A percentile compares a stretch with the other conserved stretches of the same genome.
These are phyloP conservation scores for Daedaleopsis sinensis DNA, from an alignment of 768 basidiomycete genomes.

Conservation along the genomic window DNA sequence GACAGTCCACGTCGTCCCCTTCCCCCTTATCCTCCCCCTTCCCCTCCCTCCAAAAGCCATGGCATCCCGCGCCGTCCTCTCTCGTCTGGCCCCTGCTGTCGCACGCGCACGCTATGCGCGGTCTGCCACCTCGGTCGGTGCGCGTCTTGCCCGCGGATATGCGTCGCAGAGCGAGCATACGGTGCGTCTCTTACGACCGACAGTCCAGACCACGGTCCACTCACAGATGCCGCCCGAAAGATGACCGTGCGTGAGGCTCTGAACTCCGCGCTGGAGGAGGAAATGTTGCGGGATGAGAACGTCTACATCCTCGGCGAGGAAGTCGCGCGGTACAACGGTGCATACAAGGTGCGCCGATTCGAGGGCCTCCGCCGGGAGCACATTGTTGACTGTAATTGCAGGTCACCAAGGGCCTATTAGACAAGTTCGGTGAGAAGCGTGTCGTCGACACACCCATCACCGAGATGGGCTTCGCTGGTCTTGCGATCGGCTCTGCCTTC, in stretches of 20 bases:
- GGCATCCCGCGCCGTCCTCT: conserved; percentile 64
- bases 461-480: conserved; percentile 98
- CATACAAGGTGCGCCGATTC: conserved; percentile 73
- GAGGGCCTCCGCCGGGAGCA: neutral
- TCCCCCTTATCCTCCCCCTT: conserved; percentile 30
- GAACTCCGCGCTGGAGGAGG: conserved; percentile 98
- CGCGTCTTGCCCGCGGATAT: conserved; percentile 59
- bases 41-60: conserved; percentile 42
- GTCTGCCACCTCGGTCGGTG: conserved; percentile 33
- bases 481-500: conserved; percentile 93
- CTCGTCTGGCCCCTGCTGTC: conserved; percentile 60
- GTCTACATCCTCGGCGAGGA: conserved; percentile 98
- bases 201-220: conserved; percentile 16
- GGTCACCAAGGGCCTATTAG: conserved; percentile 98
- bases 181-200: conserved; percentile 38
- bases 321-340: conserved; percentile 97
- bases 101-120: conserved; percentile 45
- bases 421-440: conserved; percentile 99
- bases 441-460: conserved; percentile 98
- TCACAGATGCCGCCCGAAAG: conserved; percentile 40
- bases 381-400: conserved; percentile 31
- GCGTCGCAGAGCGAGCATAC: conserved; percentile 59
- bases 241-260: conserved; percentile 99
- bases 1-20: conserved; percentile 25
- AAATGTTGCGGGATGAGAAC: conserved; percentile 94